Percentiles rank a stretch among this genome's conserved stretches.
Conservation (phyloP, 1,284 basidiomycete species). For the Xerocomus tenax region DNA sequence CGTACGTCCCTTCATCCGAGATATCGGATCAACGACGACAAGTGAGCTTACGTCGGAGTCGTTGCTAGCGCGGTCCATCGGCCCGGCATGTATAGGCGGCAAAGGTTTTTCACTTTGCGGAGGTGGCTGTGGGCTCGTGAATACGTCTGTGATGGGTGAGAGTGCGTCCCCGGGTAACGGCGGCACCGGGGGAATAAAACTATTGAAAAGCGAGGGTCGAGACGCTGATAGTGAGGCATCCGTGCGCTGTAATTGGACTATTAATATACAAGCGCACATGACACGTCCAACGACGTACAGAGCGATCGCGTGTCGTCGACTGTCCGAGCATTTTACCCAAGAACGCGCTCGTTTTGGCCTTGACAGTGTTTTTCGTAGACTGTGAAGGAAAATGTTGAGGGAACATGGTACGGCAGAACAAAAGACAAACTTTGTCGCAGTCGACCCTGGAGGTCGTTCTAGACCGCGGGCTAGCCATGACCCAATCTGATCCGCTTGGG, state of each 20-base stretch:
- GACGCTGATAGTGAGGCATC: slow-evolving; percentile 23
- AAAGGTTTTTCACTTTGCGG: slow-evolving; percentile 46
- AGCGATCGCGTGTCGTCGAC: slow-evolving; percentile 55
- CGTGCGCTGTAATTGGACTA: slow-evolving; percentile 38
- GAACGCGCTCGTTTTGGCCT: slow-evolving; percentile 69
- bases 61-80: slow-evolving; percentile 33
- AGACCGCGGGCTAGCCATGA: slow-evolving; percentile 39
- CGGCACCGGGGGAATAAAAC: slow-evolving; percentile 62
- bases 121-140: slow-evolving; percentile 33
- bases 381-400: slow-evolving; percentile 19
- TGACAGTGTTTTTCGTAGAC: slow-evolving; percentile 52
- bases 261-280: slow-evolving; percentile 11
- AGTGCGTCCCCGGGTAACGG: slow-evolving; percentile 46
- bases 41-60: slow-evolving; percentile 47
- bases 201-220: slow-evolving; percentile 36
- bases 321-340: slow-evolving; percentile 68
- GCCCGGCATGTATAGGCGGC: slow-evolving; percentile 44
- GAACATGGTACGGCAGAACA: background rate
- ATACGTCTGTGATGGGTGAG: slow-evolving; percentile 48
- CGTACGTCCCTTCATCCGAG: slow-evolving; percentile 27
- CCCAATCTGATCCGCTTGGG: slow-evolving; percentile 44
- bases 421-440: slow-evolving; percentile 37
- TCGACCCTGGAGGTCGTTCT: slow-evolving; percentile 37
- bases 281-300: slow-evolving; percentile 41
- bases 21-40: slow-evolving; percentile 46